Evolutionary conservation across 2,329 filamentous ascomycete genomes (phyloP), one percentile per base, ranked within the genome.

Genomic region (Fusarium sp.): DNA sequence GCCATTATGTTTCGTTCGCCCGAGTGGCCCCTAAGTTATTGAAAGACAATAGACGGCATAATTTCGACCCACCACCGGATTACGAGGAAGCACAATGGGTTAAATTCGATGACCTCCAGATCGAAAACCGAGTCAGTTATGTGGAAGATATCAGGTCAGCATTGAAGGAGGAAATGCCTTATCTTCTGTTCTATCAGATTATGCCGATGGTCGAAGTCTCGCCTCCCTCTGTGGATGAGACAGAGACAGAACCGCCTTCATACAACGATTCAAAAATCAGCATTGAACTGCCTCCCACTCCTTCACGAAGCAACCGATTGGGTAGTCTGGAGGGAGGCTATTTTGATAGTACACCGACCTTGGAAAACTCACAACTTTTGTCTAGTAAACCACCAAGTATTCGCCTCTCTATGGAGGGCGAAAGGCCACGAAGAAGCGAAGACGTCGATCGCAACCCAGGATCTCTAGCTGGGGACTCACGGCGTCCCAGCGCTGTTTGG

Each of bases 111-210:
- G 96, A 99, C 80, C 85, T 98, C n/a, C 79, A 83, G 34, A 85
- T 90, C 2, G 85, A 89, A 41, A 87, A 91, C 63, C 90, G 96
- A 32, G 92, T 98, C 7, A 88, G 87, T 0, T 88, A 92, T 62
- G 91, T 98, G 55, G 90, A 97, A 77, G 92, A 98, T 72, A 89
- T 92, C 76, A 91, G 93, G 70, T 84, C 92, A 75, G 92, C 94
- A 0, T 84, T 98, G 56, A 92, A 90, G 75, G 89, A 92, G n/a
- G 95, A 98, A 81, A 97, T 94, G 81, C 96, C 96, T 1, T 98
- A 98, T 80, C 88, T 98, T 12, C 86, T 99, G 0, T 98, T 98
- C 82, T 99, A 98, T 79, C 96, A 98, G 81, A 94, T 98, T 45
- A 89, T 97, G 36, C 95, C 96, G 0, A 94, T 97, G 78, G 90